Evolutionary conservation across 306 rosid species (phyloP).

Genomic region (Glycine tomentella): DNA sequence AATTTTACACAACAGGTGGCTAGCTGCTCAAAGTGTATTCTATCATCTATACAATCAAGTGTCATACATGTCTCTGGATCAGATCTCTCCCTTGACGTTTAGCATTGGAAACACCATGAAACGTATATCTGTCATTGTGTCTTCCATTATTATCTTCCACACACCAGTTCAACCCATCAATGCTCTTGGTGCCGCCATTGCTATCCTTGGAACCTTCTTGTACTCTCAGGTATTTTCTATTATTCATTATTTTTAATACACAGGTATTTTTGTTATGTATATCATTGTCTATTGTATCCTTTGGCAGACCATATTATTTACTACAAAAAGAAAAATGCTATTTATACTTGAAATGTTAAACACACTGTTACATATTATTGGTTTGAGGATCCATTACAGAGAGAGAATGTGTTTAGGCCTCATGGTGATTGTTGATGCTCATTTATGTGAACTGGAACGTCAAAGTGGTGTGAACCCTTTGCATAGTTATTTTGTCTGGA

Average conservation of each 20-base stretch:
- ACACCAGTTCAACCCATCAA: conserved; percentile 96
- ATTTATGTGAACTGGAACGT: background rate
- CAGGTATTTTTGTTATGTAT: background rate
- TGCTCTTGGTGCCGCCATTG: conserved; percentile 96
- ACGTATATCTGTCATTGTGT: conserved; percentile 93
- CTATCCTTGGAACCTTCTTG: conserved; percentile 90
- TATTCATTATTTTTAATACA: conserved; percentile 1
- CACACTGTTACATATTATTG: background rate
- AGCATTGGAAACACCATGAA: conserved; percentile 99
- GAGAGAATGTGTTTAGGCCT: conserved; percentile 10
- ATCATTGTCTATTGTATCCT: background rate
- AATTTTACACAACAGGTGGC: conserved; percentile 71
- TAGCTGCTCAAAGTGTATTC: conserved; percentile 94
- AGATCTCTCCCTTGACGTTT: conserved; percentile 97
- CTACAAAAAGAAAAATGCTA: background rate
- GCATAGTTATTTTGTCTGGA: background rate
- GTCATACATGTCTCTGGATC: conserved; percentile 95
- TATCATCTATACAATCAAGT: conserved; percentile 97
- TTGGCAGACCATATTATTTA: background rate
- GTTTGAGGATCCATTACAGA: background rate
- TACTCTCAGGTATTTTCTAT: conserved; percentile 81
- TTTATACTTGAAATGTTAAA: conserved; percentile 14
- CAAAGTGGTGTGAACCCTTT: background rate
- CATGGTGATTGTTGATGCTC: background rate
- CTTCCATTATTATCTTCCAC: conserved; percentile 93